A percentile compares a stretch with the other conserved stretches of the same genome.
Evolutionary conservation across 805 yeast species (phyloP).

Genomic region (Candida chilensis): DNA sequence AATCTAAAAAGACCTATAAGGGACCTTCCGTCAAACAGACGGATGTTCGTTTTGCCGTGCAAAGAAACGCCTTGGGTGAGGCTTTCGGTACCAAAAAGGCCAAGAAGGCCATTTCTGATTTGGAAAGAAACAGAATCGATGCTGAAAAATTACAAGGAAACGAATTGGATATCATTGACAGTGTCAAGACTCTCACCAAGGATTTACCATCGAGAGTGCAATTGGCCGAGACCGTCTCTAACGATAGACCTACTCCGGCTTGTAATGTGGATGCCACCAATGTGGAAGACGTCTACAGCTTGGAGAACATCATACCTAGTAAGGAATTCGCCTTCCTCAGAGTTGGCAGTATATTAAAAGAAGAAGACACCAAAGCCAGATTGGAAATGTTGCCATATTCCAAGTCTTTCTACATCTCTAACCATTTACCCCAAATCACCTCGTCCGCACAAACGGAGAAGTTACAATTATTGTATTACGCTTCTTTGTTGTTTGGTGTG

Average conservation of each 20-base stretch:
- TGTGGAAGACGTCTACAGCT: slow-evolving; percentile 77
- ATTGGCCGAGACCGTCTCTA: slow-evolving; percentile 45
- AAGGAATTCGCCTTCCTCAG: slow-evolving; percentile 57
- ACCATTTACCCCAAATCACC: slow-evolving; percentile 30
- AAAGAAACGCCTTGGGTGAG: slow-evolving; percentile 84
- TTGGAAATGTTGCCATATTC: slow-evolving; percentile 54
- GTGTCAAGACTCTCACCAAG: slow-evolving; percentile 60
- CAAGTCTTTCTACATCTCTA: slow-evolving; percentile 46
- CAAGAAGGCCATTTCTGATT: slow-evolving; percentile 75
- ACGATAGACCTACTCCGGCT: slow-evolving; percentile 77
- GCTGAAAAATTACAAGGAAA: slow-evolving; percentile 67
- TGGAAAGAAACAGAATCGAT: slow-evolving; percentile 80
- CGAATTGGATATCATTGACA: slow-evolving; percentile 76
- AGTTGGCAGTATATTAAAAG: slow-evolving; percentile 52
- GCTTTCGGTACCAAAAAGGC: slow-evolving; percentile 97
- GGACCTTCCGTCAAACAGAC: slow-evolving; percentile 61
- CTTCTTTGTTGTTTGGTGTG: slow-evolving; percentile 72
- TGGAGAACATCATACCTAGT: slow-evolving; percentile 60
- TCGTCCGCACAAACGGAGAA: slow-evolving; percentile 38
- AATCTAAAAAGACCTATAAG: slow-evolving; percentile 41
- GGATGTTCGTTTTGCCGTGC: slow-evolving; percentile 39
- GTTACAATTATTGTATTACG: slow-evolving; percentile 67
- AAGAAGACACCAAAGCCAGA: slow-evolving; percentile 37
- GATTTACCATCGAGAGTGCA: slow-evolving; percentile 66
- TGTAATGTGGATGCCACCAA: slow-evolving; percentile 72